Conservation (phyloP, 2,329 filamentous ascomycete species). For the Ophiostoma novo-ulmi region DNA sequence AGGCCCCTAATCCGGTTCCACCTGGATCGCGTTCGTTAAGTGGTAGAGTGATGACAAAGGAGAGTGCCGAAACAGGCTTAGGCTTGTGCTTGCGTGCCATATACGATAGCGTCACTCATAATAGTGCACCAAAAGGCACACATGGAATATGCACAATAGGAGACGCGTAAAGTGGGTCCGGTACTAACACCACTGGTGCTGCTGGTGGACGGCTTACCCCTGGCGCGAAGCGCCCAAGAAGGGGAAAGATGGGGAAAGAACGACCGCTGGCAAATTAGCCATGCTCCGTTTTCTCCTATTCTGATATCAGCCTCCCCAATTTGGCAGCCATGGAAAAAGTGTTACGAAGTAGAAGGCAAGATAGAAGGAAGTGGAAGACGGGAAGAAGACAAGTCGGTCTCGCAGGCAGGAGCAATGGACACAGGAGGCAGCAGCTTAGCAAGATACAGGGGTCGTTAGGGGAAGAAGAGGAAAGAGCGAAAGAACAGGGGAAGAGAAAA, state of each 20-base stretch:
- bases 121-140: not conserved
- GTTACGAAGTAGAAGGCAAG: conserved; percentile 4
- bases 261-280: conserved; percentile 19
- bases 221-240: conserved; percentile 24
- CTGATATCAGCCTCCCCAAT: conserved; percentile 20
- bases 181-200: conserved; percentile 13
- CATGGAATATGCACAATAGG: not conserved
- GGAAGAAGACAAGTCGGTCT: not conserved
- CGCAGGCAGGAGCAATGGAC: conserved; percentile 1
- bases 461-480: not conserved
- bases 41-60: not conserved
- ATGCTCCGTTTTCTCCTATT: conserved; percentile 19
- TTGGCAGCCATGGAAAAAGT: not conserved
- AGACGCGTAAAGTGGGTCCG: conserved; percentile 23
- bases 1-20: not conserved
- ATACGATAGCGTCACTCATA: not conserved
- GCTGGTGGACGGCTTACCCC: conserved; percentile 19
- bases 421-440: not conserved
- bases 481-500: not conserved
- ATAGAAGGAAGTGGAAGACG: not conserved
- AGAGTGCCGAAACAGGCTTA: not conserved
- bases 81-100: not conserved
- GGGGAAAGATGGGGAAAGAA: conserved; percentile 20
- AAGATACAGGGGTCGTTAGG: not conserved
- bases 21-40: not conserved